These are phyloP conservation scores for Saccharomyces hybrid DNA, from an alignment of 1,139 yeast species.

Conservation along the genomic window DNA sequence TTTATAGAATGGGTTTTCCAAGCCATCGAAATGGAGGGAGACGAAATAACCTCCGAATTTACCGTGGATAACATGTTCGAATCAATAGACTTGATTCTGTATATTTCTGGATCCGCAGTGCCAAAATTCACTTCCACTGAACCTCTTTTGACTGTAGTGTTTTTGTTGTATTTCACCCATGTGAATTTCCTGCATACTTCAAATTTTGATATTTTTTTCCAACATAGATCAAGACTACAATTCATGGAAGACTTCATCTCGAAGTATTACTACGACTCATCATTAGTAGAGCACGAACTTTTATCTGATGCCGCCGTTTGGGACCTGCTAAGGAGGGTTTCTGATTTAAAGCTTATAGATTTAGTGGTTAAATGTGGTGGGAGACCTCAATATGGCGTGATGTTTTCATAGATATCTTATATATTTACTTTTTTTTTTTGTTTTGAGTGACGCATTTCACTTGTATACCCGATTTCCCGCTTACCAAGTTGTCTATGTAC, in stretches of 20 bases:
- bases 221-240: not conserved
- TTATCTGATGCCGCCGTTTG: conserved; percentile 21
- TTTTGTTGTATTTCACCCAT: conserved; percentile 6
- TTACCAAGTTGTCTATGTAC: not conserved
- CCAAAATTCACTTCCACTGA: not conserved
- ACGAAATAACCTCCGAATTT: not conserved
- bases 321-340: conserved; percentile 13
- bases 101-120: not conserved
- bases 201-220: not conserved
- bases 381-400: conserved; percentile 14
- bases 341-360: conserved; percentile 16
- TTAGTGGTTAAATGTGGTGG: conserved; percentile 18
- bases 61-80: not conserved
- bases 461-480: not conserved
- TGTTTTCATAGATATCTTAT: not conserved
- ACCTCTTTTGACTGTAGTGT: conserved; percentile 5
- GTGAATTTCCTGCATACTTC: conserved; percentile 6
- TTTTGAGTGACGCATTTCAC: not conserved
- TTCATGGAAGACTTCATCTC: not conserved
- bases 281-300: conserved; percentile 6
- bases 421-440: not conserved
- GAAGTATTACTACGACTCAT: conserved; percentile 4
- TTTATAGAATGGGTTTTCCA: conserved; percentile 4
- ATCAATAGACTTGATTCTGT: not conserved
- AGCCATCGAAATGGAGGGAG: not conserved